phyloP scores from a whole-genome alignment of 2,329 filamentous ascomycete genomes.

The Penicillium sp. region DNA sequence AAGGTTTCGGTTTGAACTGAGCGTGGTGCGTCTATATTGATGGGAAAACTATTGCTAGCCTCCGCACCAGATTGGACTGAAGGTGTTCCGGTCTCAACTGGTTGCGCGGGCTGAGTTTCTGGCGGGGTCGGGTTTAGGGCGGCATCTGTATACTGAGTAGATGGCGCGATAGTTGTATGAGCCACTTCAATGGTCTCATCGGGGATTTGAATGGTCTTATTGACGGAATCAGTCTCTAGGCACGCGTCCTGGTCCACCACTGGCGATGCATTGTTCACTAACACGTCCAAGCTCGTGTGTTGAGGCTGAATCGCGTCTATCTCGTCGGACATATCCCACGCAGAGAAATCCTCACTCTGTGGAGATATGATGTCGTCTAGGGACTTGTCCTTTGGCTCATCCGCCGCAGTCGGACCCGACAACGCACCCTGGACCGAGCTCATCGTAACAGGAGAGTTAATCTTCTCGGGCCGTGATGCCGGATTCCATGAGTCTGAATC shows the following conservation, averaged over 20 bases:
- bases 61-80: neutral
- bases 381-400: constrained; percentile 13
- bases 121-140: neutral
- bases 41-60: no score
- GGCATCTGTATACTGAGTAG: neutral
- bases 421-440: constrained; percentile 9
- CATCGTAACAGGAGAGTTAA: constrained; percentile 17
- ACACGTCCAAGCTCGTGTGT: constrained; percentile 6
- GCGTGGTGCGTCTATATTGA: neutral
- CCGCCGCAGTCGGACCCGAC: constrained; percentile 18
- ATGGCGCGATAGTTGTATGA: neutral
- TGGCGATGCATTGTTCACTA: constrained; percentile 5
- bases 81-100: neutral
- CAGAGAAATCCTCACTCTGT: constrained; percentile 19
- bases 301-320: constrained; percentile 1
- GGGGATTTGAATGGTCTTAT: neutral
- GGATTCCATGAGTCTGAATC: constrained; percentile 54
- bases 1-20: neutral
- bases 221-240: neutral
- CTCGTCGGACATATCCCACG: constrained; percentile 22
- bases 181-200: neutral
- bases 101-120: neutral
- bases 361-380: constrained; percentile 16
- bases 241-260: neutral
- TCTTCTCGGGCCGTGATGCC: constrained; percentile 50